phyloP scores from a whole-genome alignment of 352 stramenopile species.

The Phytophthora pinifolia region DNA sequence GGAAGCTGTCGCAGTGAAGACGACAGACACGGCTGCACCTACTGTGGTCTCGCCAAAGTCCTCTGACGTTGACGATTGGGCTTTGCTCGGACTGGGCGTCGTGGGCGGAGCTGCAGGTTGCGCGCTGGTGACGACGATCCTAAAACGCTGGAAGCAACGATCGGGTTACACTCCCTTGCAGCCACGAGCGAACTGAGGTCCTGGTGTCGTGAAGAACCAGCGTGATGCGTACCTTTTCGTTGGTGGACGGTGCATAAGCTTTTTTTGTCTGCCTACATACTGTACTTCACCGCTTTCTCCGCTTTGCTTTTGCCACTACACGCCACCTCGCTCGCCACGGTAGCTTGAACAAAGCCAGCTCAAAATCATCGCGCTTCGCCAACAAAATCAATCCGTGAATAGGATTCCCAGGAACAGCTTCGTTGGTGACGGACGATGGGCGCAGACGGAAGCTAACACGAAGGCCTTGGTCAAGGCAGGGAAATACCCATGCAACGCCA shows the following conservation, averaged over 20 bases:
- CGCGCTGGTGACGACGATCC: constrained; percentile 20
- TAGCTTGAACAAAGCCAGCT: not conserved
- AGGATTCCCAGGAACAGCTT: not conserved
- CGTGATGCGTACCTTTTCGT: no score
- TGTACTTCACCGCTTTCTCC: no score
- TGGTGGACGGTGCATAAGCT: no score
- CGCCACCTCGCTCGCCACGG: not conserved
- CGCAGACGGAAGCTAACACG: no score
- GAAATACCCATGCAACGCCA: no score
- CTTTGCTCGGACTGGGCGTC: constrained; percentile 21
- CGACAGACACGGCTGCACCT: constrained; percentile 4
- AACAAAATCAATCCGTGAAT: no score
- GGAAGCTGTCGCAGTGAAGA: constrained; percentile 12
- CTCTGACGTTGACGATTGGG: constrained; percentile 6
- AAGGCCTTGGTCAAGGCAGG: no score
- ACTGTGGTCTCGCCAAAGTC: constrained; percentile 4
- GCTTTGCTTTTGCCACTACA: no score
- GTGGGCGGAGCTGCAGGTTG: constrained; percentile 30
- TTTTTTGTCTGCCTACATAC: no score
- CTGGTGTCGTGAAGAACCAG: not conserved
- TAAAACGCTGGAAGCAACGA: constrained; percentile 52
- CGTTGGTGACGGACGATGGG: no score
- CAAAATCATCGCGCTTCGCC: no score
- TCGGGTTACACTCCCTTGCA: constrained; percentile 51
- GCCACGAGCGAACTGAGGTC: constrained; percentile 12